phyloP scores from a whole-genome alignment of 768 basidiomycete species.

The Psilocybe cubensis region DNA sequence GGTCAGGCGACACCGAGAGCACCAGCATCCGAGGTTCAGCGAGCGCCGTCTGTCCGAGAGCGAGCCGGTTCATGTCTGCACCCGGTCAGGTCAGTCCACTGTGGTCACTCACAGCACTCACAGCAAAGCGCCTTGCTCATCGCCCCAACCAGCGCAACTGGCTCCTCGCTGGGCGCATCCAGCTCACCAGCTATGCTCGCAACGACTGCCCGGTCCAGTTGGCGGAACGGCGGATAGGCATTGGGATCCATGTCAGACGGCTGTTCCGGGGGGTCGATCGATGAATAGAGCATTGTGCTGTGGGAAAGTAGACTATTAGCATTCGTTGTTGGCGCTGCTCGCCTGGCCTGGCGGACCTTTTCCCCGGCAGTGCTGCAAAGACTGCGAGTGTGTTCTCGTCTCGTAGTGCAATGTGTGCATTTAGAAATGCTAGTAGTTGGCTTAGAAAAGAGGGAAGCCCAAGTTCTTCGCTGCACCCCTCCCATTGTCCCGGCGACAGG shows the following conservation, averaged over 20 bases:
- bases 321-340: too few relatives aligned
- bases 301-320: constrained; percentile 11
- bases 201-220: constrained; percentile 71
- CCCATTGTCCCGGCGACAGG: constrained; percentile 87
- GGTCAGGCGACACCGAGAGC: constrained; percentile 90
- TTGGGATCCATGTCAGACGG: constrained; percentile 65
- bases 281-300: constrained; percentile 81
- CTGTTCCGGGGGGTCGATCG: constrained; percentile 49
- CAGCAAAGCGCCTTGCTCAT: constrained; percentile 93
- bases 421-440: constrained; percentile 88
- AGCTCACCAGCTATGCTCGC: constrained; percentile 65
- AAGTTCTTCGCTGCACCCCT: constrained; percentile 43
- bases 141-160: constrained; percentile 78
- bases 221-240: constrained; percentile 81
- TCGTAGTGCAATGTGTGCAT: constrained; percentile 87
- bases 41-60: constrained; percentile 27
- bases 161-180: constrained; percentile 51
- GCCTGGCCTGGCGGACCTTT: constrained; percentile 54
- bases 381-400: constrained; percentile 94
- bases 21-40: constrained; percentile 53
- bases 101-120: constrained; percentile 37
- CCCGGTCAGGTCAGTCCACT: background rate
- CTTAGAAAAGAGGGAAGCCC: constrained; percentile 76
- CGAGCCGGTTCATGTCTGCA: constrained; percentile 45
- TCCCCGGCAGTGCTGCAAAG: constrained; percentile 85